Base-by-base conservation (phyloP, 1,284 basidiomycete genomes). In the Boletus mariae region DNA sequence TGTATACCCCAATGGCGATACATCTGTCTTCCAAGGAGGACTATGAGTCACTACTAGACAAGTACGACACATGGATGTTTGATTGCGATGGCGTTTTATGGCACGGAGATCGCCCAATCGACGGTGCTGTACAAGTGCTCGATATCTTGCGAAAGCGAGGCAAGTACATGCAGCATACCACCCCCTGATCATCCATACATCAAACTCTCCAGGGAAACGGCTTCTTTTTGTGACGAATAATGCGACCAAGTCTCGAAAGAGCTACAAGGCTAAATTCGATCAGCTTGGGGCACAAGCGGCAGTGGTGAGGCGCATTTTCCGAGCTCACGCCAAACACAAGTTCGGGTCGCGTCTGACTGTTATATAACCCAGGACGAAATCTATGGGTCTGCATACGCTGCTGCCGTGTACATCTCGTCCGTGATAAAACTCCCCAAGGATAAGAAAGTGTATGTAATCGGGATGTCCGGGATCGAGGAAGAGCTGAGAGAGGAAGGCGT, bases 21-120 rank as follows among this genome's bases (percentile, higher is more conserved):
- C 73, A 72, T 45, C 66, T 85, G 32, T 72, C 75, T 7, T 64
- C 78, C 40, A 58, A 69, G 9, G 70, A 73, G 26, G 79, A 86
- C 57, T 90, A 89, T 63, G 68, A 77, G 51, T 62, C 69, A 20
- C 68, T 92, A 38, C 61, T 95, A 51, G 84, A 91, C 70, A 80
- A 80, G 60, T 93, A 90, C 67, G 94, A 97, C 68, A 94, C 90
- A 20, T 95, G 93, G 82, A 80, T 98, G 66, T 93, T 97, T 62
- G 97, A 99, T 73, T 99, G 94, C 69, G 96, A 99, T 68, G 96
- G 96, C 23, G 96, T 98, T 45, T 80, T 98, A 52, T 92, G 96
- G 90, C 83, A 86, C 53, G 93, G 92, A n/a, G 87, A 92, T 68
- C 75, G 78, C 48, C 75, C 91, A 37, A 84, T 95, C 59, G 85